phyloP scores from a whole-genome alignment of 179 eudicot species.

The Spinacia oleracea region DNA sequence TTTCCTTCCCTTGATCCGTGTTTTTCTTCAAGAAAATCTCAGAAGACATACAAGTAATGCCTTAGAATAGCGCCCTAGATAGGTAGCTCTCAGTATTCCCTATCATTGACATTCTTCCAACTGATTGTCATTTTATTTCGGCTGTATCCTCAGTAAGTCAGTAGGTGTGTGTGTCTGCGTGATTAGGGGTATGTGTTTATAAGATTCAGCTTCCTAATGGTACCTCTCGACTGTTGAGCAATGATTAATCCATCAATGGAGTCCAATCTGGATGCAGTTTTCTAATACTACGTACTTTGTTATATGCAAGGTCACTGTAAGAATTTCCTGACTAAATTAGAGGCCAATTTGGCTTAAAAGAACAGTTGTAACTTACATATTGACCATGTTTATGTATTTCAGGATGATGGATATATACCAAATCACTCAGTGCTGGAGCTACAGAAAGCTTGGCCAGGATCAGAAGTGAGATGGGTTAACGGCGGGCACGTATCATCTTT shows the following conservation, averaged over 20 bases:
- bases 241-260: too few relatives aligned
- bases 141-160: background rate
- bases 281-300: too few relatives aligned
- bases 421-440: conserved; percentile 93
- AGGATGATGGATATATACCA: conserved; percentile 99
- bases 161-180: too few relatives aligned
- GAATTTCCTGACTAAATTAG: background rate
- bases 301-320: too few relatives aligned
- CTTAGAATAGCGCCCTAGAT: background rate
- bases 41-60: background rate
- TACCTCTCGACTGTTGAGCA: background rate
- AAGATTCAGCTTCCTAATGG: background rate
- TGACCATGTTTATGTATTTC: conserved; percentile 23
- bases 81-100: background rate
- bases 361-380: background rate
- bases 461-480: conserved; percentile 97
- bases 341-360: background rate
- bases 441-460: conserved; percentile 98
- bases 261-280: too few relatives aligned
- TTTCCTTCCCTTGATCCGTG: background rate
- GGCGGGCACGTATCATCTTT: conserved; percentile 98
- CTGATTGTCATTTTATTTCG: background rate
- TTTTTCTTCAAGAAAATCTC: background rate
- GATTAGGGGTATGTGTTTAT: background rate
- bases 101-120: background rate